Conservation (phyloP, 495 filamentous ascomycete genomes). For the Sabuloglossum arenarium region DNA sequence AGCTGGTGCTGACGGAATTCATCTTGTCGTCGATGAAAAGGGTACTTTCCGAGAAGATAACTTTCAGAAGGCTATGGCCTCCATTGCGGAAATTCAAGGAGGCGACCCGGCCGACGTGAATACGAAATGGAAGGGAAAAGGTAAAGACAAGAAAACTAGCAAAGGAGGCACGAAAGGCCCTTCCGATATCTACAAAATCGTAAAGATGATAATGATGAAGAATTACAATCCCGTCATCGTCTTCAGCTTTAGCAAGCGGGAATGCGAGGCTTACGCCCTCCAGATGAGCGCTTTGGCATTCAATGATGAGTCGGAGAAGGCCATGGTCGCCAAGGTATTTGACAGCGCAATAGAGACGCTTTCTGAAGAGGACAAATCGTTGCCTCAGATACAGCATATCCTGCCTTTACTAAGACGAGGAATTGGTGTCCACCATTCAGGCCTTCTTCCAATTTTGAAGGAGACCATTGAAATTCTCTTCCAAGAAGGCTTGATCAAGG, state of each 20-base stretch:
- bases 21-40: constrained; percentile 90
- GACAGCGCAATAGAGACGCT: constrained; percentile 72
- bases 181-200: constrained; percentile 87
- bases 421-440: constrained; percentile 93
- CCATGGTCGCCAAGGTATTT: constrained; percentile 87
- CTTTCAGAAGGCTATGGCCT: constrained; percentile 83
- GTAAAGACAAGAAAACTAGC: constrained; percentile 76
- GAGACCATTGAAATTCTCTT: constrained; percentile 98
- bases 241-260: constrained; percentile 96
- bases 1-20: constrained; percentile 79
- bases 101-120: constrained; percentile 59
- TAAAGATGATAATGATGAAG: constrained; percentile 94
- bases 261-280: constrained; percentile 73
- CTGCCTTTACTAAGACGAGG: constrained; percentile 75
- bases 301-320: constrained; percentile 91
- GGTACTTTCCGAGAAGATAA: constrained; percentile 88
- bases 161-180: constrained; percentile 59
- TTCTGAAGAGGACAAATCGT: constrained; percentile 68
- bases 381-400: constrained; percentile 83
- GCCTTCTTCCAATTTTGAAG: constrained; percentile 85
- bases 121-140: constrained; percentile 61
- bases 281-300: constrained; percentile 74
- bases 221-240: constrained; percentile 95
- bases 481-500: constrained; percentile 94
- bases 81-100: constrained; percentile 73